These are phyloP conservation scores for Suhomyces taliae DNA, from an alignment of 1,139 yeast genomes.

Conservation along the genomic window DNA sequence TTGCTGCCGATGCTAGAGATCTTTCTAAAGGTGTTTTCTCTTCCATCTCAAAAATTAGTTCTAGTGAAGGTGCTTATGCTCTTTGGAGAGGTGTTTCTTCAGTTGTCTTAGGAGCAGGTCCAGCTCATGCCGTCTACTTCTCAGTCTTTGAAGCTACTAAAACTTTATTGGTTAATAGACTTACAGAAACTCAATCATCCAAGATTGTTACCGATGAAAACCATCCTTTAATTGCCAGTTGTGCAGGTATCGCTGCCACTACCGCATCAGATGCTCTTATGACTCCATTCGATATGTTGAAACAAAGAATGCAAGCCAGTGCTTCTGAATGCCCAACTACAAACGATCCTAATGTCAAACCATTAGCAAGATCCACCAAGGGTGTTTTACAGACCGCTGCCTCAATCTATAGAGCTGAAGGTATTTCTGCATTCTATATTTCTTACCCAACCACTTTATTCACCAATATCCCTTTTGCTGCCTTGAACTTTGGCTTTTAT, in stretches of 20 bases:
- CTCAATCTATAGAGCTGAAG: slow-evolving; percentile 69
- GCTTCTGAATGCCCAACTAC: slow-evolving; percentile 15
- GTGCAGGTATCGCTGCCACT: slow-evolving; percentile 94
- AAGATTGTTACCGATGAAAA: slow-evolving; percentile 59
- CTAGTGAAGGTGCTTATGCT: slow-evolving; percentile 88
- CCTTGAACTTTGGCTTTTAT: slow-evolving; percentile 89
- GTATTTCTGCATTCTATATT: slow-evolving; percentile 79
- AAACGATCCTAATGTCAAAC: neutral
- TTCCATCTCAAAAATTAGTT: slow-evolving; percentile 71
- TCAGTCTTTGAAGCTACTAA: slow-evolving; percentile 92
- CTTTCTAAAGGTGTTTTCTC: slow-evolving; percentile 47
- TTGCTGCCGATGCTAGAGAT: slow-evolving; percentile 44
- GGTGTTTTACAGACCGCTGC: slow-evolving; percentile 38
- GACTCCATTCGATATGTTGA: slow-evolving; percentile 97
- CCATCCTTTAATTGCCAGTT: slow-evolving; percentile 79
- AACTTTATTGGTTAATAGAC: slow-evolving; percentile 48
- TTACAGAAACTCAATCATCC: slow-evolving; percentile 33
- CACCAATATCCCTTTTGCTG: slow-evolving; percentile 95
- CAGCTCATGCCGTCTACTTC: slow-evolving; percentile 97
- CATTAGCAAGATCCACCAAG: slow-evolving; percentile 13
- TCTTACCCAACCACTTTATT: slow-evolving; percentile 94
- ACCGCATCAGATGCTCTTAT: slow-evolving; percentile 90
- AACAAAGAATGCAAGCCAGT: slow-evolving; percentile 61
- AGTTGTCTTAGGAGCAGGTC: slow-evolving; percentile 97
- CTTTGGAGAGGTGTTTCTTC: slow-evolving; percentile 95